Evolutionary conservation across 257 asterid species (phyloP).

Genomic region (Solanum medicagineum): DNA sequence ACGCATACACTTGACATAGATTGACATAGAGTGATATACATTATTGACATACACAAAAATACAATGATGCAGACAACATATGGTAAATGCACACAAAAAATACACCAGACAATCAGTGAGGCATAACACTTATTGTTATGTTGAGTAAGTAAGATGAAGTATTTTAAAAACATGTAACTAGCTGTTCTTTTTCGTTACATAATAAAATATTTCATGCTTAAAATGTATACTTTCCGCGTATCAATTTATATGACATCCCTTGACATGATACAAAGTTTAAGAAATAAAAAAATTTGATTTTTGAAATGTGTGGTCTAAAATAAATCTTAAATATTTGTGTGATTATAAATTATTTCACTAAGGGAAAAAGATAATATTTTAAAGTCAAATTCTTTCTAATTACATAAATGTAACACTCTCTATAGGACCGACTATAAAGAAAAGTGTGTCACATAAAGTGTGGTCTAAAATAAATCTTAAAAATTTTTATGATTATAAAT

Average conservation of each 20-base stretch:
- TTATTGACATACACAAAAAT: no score
- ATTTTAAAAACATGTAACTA: neutral
- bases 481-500: no score
- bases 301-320: neutral
- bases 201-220: no score
- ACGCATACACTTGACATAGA: neutral
- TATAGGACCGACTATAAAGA: accelerated
- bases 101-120: no score
- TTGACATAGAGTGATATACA: neutral
- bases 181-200: neutral
- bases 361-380: neutral
- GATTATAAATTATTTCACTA: neutral
- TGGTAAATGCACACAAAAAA: neutral
- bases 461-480: no score
- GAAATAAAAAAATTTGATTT: neutral
- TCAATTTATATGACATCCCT: no score
- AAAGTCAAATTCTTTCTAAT: neutral
- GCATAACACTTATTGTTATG: neutral
- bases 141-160: neutral
- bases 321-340: neutral
- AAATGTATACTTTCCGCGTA: no score
- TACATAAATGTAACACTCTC: neutral
- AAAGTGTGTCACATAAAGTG: neutral
- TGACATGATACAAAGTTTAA: no score
- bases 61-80: neutral